These are phyloP conservation scores for Didymella arachidicola DNA, from an alignment of 2,329 filamentous ascomycete species.

Conservation along the genomic window DNA sequence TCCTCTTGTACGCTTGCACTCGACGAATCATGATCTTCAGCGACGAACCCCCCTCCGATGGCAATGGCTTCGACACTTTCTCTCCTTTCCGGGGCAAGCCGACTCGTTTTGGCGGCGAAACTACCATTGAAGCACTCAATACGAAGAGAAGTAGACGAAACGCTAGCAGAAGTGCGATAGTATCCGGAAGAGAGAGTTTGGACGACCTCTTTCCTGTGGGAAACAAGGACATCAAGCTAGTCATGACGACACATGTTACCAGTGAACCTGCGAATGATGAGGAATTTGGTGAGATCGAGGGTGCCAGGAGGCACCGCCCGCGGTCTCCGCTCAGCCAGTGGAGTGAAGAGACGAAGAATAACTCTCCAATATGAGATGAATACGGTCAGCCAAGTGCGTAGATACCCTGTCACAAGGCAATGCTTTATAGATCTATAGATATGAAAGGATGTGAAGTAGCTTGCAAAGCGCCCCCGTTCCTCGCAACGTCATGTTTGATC, in stretches of 20 bases:
- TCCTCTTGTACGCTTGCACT: slow-evolving; percentile 65
- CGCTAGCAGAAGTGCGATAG: slow-evolving; percentile 30
- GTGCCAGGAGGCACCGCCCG: slow-evolving; percentile 34
- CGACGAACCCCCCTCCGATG: slow-evolving; percentile 53
- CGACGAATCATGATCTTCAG: slow-evolving; percentile 63
- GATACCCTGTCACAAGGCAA: slow-evolving; percentile 13
- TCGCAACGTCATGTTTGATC: not conserved
- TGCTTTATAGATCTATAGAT: not conserved
- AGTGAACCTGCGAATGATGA: slow-evolving; percentile 45
- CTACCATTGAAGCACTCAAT: slow-evolving; percentile 51
- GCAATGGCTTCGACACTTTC: slow-evolving; percentile 50
- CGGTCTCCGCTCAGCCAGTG: slow-evolving; percentile 40
- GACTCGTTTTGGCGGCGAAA: slow-evolving; percentile 56
- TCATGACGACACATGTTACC: slow-evolving; percentile 45
- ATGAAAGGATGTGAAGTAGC: not conserved
- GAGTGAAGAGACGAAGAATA: slow-evolving; percentile 43
- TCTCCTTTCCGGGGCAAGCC: slow-evolving; percentile 44
- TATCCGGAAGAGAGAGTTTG: slow-evolving; percentile 27
- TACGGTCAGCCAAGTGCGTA: not conserved
- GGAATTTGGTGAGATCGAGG: slow-evolving; percentile 46
- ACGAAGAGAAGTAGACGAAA: slow-evolving; percentile 17
- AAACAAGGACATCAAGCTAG: slow-evolving; percentile 45
- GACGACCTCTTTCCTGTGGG: slow-evolving; percentile 35
- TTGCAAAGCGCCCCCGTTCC: no score
- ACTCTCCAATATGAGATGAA: slow-evolving; percentile 12